Evolutionary conservation across 1,284 basidiomycete genomes (phyloP).

Genomic region (Sutorius eximius): DNA sequence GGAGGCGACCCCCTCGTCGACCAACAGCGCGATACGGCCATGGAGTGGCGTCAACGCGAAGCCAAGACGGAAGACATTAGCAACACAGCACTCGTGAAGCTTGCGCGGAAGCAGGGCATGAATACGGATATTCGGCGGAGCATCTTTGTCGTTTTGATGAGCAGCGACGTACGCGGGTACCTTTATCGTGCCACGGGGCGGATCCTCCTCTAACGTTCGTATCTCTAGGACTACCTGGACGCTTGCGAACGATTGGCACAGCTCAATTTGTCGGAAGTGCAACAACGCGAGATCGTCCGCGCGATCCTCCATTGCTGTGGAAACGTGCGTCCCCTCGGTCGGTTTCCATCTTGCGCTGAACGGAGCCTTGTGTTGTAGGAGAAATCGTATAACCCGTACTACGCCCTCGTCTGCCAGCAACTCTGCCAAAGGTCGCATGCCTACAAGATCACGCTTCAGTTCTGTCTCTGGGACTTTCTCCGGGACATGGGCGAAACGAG

Average conservation of each 20-base stretch:
- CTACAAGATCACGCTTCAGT: slow-evolving; percentile 92
- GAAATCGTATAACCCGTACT: slow-evolving; percentile 93
- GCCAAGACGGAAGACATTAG: slow-evolving; percentile 31
- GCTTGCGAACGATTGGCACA: slow-evolving; percentile 86
- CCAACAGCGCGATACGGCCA: slow-evolving; percentile 42
- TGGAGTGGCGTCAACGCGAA: slow-evolving; percentile 20
- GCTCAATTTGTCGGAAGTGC: slow-evolving; percentile 83
- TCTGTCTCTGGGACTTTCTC: slow-evolving; percentile 96
- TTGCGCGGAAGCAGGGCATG: slow-evolving; percentile 96
- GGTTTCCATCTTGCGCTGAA: slow-evolving; percentile 1
- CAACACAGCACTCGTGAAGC: slow-evolving; percentile 62
- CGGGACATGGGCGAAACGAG: slow-evolving; percentile 84
- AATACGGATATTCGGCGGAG: slow-evolving; percentile 93
- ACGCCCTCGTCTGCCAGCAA: slow-evolving; percentile 82
- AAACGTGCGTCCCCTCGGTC: slow-evolving; percentile 53
- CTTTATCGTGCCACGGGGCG: not conserved
- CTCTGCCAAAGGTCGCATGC: slow-evolving; percentile 74
- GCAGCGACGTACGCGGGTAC: slow-evolving; percentile 70
- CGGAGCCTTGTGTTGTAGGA: slow-evolving; percentile 53
- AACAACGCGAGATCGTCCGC: slow-evolving; percentile 92
- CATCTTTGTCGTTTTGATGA: slow-evolving; percentile 93
- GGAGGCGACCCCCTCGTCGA: slow-evolving; percentile 86
- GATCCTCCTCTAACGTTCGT: not conserved
- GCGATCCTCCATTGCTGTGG: slow-evolving; percentile 93
- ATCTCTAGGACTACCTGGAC: slow-evolving; percentile 85